These are phyloP conservation scores for Pichia sp. DNA, from an alignment of 1,139 yeast species.

Conservation along the genomic window DNA sequence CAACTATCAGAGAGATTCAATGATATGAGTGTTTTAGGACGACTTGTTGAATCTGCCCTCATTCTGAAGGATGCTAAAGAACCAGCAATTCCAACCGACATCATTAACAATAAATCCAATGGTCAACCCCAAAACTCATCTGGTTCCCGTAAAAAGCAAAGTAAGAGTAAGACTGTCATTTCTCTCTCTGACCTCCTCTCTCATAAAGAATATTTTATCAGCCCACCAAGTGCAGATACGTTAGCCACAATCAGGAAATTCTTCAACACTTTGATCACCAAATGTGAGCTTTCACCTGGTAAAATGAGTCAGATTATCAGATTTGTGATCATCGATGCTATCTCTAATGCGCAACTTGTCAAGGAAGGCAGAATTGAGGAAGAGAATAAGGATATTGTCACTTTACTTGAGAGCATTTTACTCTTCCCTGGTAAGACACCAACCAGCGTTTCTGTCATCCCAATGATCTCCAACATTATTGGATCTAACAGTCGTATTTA, in stretches of 20 bases:
- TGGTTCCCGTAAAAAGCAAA: slow-evolving; percentile 15
- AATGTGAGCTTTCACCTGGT: slow-evolving; percentile 51
- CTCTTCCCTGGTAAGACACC: slow-evolving; percentile 50
- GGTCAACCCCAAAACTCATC: background rate
- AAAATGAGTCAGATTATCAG: slow-evolving; percentile 56
- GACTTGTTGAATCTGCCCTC: slow-evolving; percentile 42
- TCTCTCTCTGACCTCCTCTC: slow-evolving; percentile 67
- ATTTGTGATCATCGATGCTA: slow-evolving; percentile 45
- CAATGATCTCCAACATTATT: slow-evolving; percentile 51
- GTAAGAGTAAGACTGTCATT: slow-evolving; percentile 28
- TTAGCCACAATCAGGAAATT: slow-evolving; percentile 39
- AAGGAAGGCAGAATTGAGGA: slow-evolving; percentile 22
- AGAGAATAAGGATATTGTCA: slow-evolving; percentile 28
- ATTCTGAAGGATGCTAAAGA: slow-evolving; percentile 38
- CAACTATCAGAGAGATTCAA: slow-evolving; percentile 29
- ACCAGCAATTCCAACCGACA: slow-evolving; percentile 20
- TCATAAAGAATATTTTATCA: slow-evolving; percentile 52
- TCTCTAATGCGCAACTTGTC: slow-evolving; percentile 19
- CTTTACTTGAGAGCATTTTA: slow-evolving; percentile 45
- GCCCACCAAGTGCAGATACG: slow-evolving; percentile 35
- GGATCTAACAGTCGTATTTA: slow-evolving; percentile 33
- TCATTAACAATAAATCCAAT: slow-evolving; percentile 15
- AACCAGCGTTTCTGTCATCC: slow-evolving; percentile 38
- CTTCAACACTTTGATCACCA: slow-evolving; percentile 41
- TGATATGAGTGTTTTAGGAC: slow-evolving; percentile 35